Evolutionary conservation across 768 basidiomycete genomes (phyloP), one percentile per base, ranked within the genome.

Genomic region (Piloderma croceum): DNA sequence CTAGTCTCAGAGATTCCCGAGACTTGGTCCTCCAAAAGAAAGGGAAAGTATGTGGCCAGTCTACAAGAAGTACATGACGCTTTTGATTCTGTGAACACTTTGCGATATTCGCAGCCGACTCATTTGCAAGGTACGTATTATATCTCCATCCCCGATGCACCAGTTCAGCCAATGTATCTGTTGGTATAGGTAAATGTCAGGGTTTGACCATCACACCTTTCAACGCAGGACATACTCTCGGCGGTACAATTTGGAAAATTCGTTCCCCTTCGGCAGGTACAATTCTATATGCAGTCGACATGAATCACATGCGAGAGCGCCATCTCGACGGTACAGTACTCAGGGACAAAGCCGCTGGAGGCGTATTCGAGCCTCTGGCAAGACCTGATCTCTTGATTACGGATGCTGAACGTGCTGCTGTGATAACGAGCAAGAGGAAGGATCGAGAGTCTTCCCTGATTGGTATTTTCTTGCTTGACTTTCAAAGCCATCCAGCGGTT

Each of bases 211-310:
- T 99, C 47, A 93, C 92, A 13, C 91, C 96, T 1, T 96, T 92
- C 63, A 85, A 88, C 52, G 86, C 91, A 10, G 96, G 94, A 1
- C 93, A 97, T 60, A 90, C 90, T 0, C 75, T 99, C 12, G 96
- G 96, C 45, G 96, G 94, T 32, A 90, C 93, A 5, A 87, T 99
- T 47, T 98, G 92, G 92, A 97, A 97, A 58, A 86, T 99, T 46
- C 82, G 96, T n/a, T 97, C 93, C 0, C 92, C 96, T 2, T 91
- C 92, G 0, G 89, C 90, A 9, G 94, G 93, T 3, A 97, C 96
- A 3, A 84, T 98, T 24, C 69, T 98, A 19, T 97, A 99, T 57
- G 92, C 92, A 7, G 89, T 97, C 13, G 79, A 91, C 50, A 72
- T 97, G 69, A 98, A 98, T 59, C 96, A 99, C 60, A 93, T 90